Percentiles rank a stretch among this genome's conserved stretches.
These are phyloP conservation scores for Besnoitia besnoiti DNA, from an alignment of 169 alveolate species.

Conservation along the genomic window DNA sequence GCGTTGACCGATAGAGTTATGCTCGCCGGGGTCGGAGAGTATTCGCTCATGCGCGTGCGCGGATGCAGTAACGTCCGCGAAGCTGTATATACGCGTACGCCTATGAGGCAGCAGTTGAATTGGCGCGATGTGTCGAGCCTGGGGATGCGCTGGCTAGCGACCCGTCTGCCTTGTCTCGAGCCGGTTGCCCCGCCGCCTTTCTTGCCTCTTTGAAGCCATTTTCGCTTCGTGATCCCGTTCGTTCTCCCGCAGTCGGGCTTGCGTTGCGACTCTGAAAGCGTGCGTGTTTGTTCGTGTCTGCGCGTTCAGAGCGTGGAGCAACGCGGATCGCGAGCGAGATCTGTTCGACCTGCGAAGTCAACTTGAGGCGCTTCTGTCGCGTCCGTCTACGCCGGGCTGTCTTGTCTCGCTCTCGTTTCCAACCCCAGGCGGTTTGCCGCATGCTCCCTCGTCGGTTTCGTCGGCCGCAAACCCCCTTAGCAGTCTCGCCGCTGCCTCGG, in stretches of 20 bases:
- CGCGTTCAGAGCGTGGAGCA: slow-evolving; percentile 25
- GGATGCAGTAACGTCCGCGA: too few relatives aligned
- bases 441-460: not conserved
- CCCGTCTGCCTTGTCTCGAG: not conserved
- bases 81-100: too few relatives aligned
- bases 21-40: too few relatives aligned
- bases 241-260: too few relatives aligned
- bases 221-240: too few relatives aligned
- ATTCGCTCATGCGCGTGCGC: too few relatives aligned
- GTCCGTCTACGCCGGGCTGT: too few relatives aligned
- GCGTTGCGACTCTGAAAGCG: not conserved
- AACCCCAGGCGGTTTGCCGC: not conserved
- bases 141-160: too few relatives aligned
- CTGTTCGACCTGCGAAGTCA: slow-evolving; percentile 25
- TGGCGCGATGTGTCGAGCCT: too few relatives aligned
- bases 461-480: not conserved
- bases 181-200: not conserved
- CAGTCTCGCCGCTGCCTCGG: not conserved
- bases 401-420: too few relatives aligned
- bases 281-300: not conserved
- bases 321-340: slow-evolving; percentile 18
- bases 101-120: too few relatives aligned
- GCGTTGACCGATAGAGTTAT: too few relatives aligned
- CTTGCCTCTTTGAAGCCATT: not conserved
- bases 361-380: not conserved